Conservation (phyloP, 768 basidiomycete species). For the Podaxis sp. region DNA sequence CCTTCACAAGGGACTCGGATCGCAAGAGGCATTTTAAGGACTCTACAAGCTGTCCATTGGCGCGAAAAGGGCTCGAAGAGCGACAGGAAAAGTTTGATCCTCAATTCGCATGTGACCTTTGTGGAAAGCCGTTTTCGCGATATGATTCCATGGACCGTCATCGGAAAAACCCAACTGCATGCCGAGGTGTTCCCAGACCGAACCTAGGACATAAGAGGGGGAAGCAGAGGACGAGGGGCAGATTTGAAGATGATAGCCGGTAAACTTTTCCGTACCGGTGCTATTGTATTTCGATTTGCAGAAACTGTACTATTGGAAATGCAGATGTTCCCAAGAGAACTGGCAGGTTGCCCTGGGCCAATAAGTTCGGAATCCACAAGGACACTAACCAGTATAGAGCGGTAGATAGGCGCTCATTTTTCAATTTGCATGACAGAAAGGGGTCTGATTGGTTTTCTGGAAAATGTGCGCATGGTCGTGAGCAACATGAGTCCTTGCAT, state of each 20-base stretch:
- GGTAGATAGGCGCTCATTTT: too few species aligned
- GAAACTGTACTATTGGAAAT: not conserved
- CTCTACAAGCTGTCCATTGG: not conserved
- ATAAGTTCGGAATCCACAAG: too few species aligned
- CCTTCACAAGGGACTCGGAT: slow-evolving; percentile 5
- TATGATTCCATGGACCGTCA: slow-evolving; percentile 2
- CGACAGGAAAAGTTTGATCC: not conserved
- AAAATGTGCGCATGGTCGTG: too few species aligned
- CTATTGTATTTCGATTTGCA: not conserved
- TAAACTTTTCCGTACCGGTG: not conserved
- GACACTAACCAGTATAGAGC: too few species aligned
- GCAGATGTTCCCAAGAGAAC: too few species aligned
- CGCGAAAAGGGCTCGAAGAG: not conserved
- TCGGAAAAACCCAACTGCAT: slow-evolving; percentile 1
- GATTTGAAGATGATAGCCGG: not conserved
- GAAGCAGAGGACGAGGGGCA: not conserved
- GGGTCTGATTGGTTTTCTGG: too few species aligned
- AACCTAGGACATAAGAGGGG: not conserved
- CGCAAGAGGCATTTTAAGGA: slow-evolving; percentile 3
- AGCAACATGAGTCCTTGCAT: too few species aligned
- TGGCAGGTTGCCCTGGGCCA: too few species aligned
- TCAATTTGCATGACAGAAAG: too few species aligned
- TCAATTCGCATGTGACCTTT: not conserved
- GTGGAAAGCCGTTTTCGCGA: not conserved
- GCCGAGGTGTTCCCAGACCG: not conserved